Evolutionary conservation across 306 rosid species (phyloP).

Genomic region (Cucumis sativus): Cucumber_9930_V3 NC_026658.2:25785001-25785500

Average conservation of each 20-base stretch:
- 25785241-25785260: background rate
- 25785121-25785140: no score
- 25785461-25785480: slow-evolving; percentile 38
- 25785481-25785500: slow-evolving; percentile 41
- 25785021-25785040: no score
- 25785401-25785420: slow-evolving; percentile 11
- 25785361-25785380: background rate
- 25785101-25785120: no score
- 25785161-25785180: no score
- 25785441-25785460: slow-evolving; percentile 8
- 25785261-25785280: slow-evolving; percentile 11
- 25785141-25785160: no score
- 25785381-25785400: background rate
- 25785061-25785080: no score
- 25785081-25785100: no score
- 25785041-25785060: no score
- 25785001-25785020: no score
- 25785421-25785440: slow-evolving; percentile 1
- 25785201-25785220: background rate
- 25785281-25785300: slow-evolving; percentile 54
- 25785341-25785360: slow-evolving; percentile 17
- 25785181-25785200: background rate
- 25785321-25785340: slow-evolving; percentile 26
- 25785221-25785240: background rate
- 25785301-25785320: slow-evolving; percentile 33